Percentiles rank a stretch among this genome's conserved stretches.
Conservation (phyloP, 495 filamentous ascomycete genomes). For the Pseudomonodictys pantanalensis region DNA sequence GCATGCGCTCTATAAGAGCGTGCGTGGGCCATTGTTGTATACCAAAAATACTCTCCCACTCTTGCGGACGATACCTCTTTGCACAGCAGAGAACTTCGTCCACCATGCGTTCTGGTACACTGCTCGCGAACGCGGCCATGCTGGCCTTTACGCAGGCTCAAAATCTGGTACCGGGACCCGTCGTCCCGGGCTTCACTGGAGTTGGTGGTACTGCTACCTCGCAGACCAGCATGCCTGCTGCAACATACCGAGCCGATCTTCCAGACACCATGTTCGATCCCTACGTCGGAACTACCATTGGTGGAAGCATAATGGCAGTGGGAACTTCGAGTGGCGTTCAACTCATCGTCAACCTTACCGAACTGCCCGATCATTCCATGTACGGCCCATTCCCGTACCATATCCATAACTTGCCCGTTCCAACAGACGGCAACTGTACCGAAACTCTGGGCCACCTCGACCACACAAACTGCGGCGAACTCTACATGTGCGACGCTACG, state of each 20-base stretch:
- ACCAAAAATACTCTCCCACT: background rate
- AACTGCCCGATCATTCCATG: background rate
- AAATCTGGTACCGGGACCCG: slow-evolving; percentile 14
- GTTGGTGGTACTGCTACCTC: slow-evolving; percentile 8
- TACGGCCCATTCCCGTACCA: slow-evolving; percentile 5
- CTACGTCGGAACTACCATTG: slow-evolving; percentile 4
- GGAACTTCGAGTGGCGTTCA: background rate
- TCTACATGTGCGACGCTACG: slow-evolving; percentile 15
- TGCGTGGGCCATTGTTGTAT: background rate
- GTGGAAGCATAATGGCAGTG: slow-evolving; percentile 8
- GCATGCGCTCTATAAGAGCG: background rate
- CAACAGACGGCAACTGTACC: slow-evolving; percentile 27
- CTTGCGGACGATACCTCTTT: no score
- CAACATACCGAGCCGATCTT: slow-evolving; percentile 9
- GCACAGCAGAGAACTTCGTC: no score
- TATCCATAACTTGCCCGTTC: slow-evolving; percentile 26
- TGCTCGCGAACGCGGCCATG: slow-evolving; percentile 14
- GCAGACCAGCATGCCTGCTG: slow-evolving; percentile 10
- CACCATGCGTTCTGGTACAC: background rate
- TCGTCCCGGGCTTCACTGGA: slow-evolving; percentile 18
- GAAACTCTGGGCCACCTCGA: slow-evolving; percentile 26
- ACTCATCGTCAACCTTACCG: slow-evolving; percentile 11
- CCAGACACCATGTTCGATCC: slow-evolving; percentile 8
- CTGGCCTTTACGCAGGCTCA: no score
- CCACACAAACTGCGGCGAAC: slow-evolving; percentile 24